Evolutionary conservation across 805 yeast genomes (phyloP), one percentile per base, ranked within the genome.

Genomic region (Candida sonorensis): DNA sequence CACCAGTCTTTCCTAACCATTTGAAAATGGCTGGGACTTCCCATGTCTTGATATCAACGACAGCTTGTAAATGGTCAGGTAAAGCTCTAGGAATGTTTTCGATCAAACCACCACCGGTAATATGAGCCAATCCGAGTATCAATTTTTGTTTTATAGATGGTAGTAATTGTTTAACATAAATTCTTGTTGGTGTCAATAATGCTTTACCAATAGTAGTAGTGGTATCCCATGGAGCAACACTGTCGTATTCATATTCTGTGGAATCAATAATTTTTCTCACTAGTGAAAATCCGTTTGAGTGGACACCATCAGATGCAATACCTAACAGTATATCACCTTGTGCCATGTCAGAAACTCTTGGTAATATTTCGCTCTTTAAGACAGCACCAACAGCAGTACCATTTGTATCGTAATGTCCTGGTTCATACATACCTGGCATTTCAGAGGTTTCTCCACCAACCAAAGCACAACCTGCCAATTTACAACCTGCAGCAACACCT

Each of bases 381-480:
- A 92, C 97, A 10, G 98, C 98, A 51, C 99, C 99, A 27, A 92
- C 88, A 33, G 97, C 94, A 23, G 98, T 94, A 61, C 99, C 99
- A 53, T 90, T 92, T 39, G 96, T 88, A 61, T 92, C 99, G 55
- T 92, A 92, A 62, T 92, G 97, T 21, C 94, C 94, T 35, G 78
- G 86, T 38, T 80, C 83, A 53, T 92, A 92, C 83, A 92, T 85
- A 44, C 98, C 98, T 17, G 99, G 99, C 99, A 92, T 92, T 68
- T 92, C 99, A 34, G 95, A 82, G 23, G 99, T 92, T 63, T 92
- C 99, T 45, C 99, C 99, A 35, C 99, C 99, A 33, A 92, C 96
- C 37, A 92, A 69, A 5, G 99, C 98, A 71, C 98, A 90, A 9
- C 95, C 96, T 21, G 97, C 83, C 44, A 77, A 75, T 44, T 80